Conservation (phyloP, 805 yeast genomes). For the Wickerhamiella occidentalis region DNA sequence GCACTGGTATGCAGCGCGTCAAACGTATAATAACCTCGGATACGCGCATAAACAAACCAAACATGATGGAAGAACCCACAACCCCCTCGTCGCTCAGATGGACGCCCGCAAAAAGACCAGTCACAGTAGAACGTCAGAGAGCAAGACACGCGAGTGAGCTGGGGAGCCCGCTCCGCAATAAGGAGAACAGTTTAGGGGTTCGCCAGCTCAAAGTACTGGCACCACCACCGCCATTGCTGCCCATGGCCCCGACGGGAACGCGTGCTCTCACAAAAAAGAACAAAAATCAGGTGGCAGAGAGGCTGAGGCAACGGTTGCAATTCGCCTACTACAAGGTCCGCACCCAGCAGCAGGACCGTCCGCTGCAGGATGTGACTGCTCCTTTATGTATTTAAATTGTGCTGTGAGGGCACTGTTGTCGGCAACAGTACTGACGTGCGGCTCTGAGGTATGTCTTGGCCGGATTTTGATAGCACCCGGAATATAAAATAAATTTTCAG, state of each 20-base stretch:
- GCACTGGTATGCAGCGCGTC: slow-evolving; percentile 7
- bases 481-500: too few species aligned
- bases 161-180: slow-evolving; percentile 2
- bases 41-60: neutral
- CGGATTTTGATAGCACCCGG: too few species aligned
- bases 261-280: neutral
- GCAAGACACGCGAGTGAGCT: neutral
- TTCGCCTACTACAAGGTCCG: slow-evolving; percentile 14
- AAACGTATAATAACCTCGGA: neutral
- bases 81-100: slow-evolving; percentile 9
- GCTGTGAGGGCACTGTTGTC: neutral
- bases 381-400: neutral
- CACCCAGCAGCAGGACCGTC: slow-evolving; percentile 10
- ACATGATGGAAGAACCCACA: slow-evolving; percentile 5
- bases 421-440: too few species aligned
- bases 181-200: slow-evolving; percentile 5
- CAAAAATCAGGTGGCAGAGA: slow-evolving; percentile 9
- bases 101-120: slow-evolving; percentile 10
- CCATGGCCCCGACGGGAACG: neutral
- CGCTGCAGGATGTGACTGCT: slow-evolving; percentile 7
- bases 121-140: slow-evolving; percentile 6
- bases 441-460: too few species aligned
- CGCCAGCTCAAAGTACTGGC: slow-evolving; percentile 10
- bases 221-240: slow-evolving; percentile 11
- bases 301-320: slow-evolving; percentile 9